Evolutionary conservation across 805 yeast genomes (phyloP), one percentile per base, ranked within the genome.

Genomic region (Candida qinlingensis): DNA sequence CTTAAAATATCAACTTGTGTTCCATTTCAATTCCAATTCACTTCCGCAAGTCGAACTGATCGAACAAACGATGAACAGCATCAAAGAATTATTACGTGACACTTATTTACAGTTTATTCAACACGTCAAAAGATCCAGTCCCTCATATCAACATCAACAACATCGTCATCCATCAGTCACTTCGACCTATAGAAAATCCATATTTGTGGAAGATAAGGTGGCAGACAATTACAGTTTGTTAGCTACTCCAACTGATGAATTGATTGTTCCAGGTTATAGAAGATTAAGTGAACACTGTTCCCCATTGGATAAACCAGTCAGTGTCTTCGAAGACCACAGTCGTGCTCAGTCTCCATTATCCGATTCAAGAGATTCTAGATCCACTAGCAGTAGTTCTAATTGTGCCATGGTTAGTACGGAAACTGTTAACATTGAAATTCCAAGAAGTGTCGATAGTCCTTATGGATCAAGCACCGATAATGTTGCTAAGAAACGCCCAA

Each of bases 61-160:
- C 3, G 46, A 53, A 27, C n/a, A 37, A 10, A 56, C 62, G 11
- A 58, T 59, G 57, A 38, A 43, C 8, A 41, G 53, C 11, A 50
- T 60, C 44, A 56, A 58, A 39, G 61, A 55, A 11, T 45, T 60
- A 9, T 39, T 60, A 5, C 42, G 61, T 13, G 64, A 60, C 39
- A 57, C 56, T 1, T 60, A 58, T 30, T 46, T 58, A 6, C 63
- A 60, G 46, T 60, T 59, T 39, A 49, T 58, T 28, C 55, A 52
- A 13, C 44, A 46, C 7, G 49, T 53, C 30, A 53, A 44, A 46
- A 50, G 49, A 30, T 45, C 42, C 7, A 31, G 45, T 6, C 42
- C 54, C 12, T 52, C 52, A 29, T 47, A 47, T 29, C 58, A 60
- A 46, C 49, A 50, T 19, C 19, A 60, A 46, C 49, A 50, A 25